phyloP scores from a whole-genome alignment of 371 early-diverging fungal genomes.

The Rhizopus microsporus region DNA sequence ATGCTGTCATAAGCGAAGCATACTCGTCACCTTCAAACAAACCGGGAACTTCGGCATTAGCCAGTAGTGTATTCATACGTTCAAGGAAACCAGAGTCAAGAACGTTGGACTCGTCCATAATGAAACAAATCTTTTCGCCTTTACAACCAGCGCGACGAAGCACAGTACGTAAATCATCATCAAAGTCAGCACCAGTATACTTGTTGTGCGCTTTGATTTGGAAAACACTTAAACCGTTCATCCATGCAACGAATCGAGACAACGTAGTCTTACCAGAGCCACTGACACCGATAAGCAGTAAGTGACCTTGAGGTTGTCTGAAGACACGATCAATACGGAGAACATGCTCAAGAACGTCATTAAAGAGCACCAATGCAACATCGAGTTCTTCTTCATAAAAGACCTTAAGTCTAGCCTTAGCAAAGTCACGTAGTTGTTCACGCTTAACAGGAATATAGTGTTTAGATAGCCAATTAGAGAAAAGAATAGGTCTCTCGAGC shows the following conservation, averaged over 20 bases:
- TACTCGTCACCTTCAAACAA: constrained; percentile 98
- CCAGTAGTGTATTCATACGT: constrained; percentile 98
- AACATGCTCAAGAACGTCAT: constrained; percentile 97
- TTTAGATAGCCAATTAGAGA: constrained; percentile 97
- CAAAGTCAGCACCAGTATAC: constrained; percentile 96
- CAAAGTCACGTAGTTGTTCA: constrained; percentile 89
- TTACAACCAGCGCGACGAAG: constrained; percentile 94
- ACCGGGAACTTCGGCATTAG: constrained; percentile 98
- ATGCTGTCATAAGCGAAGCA: constrained; percentile 90
- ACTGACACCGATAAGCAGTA: constrained; percentile 96
- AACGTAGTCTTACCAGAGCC: constrained; percentile 97
- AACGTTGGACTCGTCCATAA: constrained; percentile 98
- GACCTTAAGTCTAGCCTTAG: constrained; percentile 93
- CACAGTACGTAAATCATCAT: constrained; percentile 93
- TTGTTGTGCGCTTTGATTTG: constrained; percentile 97
- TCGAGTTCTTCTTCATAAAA: constrained; percentile 99
- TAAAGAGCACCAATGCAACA: constrained; percentile 93
- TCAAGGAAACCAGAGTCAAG: constrained; percentile 96
- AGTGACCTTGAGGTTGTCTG: constrained; percentile 97
- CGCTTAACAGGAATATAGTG: constrained; percentile 88
- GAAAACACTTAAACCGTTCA: constrained; percentile 96
- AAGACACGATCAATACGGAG: constrained; percentile 98
- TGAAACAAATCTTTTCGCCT: constrained; percentile 97
- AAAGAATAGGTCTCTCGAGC: constrained; percentile 90
- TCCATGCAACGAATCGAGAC: constrained; percentile 98